Evolutionary conservation across 2,329 filamentous ascomycete genomes (phyloP), one percentile per base, ranked within the genome.

Genomic region (Gnomoniopsis smithogilvyi): DNA sequence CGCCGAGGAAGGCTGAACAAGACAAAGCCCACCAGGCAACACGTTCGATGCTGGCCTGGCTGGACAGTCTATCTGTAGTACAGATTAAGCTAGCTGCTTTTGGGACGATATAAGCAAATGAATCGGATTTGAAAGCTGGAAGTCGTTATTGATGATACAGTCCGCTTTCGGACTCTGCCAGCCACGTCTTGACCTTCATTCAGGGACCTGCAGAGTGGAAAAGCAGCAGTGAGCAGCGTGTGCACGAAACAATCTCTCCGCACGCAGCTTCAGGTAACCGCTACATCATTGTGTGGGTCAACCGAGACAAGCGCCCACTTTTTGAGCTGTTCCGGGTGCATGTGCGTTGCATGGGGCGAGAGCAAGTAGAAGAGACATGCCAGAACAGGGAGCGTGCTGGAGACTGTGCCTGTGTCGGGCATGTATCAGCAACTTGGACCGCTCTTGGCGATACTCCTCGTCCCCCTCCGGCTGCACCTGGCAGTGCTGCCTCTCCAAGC

Each of bases 361-460:
- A 30, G 26, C 26, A 30, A 4, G 26, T 30, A 30, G 26, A 30
- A 4, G 26, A 30, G 26, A 30, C 26, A 30, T 30, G 4, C 26
- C 26, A 30, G n/a, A n/a, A n/a, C n/a, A n/a, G n/a, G n/a, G n/a
- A n/a, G n/a, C n/a, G n/a, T n/a, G n/a, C n/a, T n/a, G n/a, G n/a
- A n/a, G n/a, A n/a, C n/a, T n/a, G n/a, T n/a, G n/a, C n/a, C n/a
- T n/a, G n/a, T n/a, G n/a, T n/a, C n/a, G n/a, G 36, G 4, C 36
- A 41, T 14, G 51, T 59, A 59, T 45, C 21, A 49, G 56, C 36
- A 51, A 59, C 56, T 43, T 50, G 26, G 46, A 19, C 36, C 36
- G 36, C 36, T 41, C 36, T 41, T 41, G 36, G 36, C 36, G 12
- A 4, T 6, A 12, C 6, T 41, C 36, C 36, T 8, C 36, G 12